These are phyloP conservation scores for Plasmodium sp. DNA, from an alignment of 169 alveolate species.

Conservation along the genomic window DNA sequence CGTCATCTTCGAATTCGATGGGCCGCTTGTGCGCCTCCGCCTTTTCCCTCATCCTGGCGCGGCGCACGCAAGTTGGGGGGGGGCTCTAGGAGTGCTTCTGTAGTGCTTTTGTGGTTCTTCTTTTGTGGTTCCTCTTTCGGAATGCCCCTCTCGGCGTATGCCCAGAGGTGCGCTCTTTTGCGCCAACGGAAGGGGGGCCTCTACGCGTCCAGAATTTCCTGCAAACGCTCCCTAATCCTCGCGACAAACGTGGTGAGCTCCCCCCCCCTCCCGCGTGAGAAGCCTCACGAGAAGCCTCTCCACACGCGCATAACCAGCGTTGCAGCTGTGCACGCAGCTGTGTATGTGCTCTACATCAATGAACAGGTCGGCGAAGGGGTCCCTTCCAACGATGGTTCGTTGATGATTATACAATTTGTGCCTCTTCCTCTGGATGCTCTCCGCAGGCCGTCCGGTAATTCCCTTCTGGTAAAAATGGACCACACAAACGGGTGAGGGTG, in stretches of 20 bases:
- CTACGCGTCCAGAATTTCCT: neutral
- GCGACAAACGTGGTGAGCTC: neutral
- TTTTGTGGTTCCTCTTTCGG: neutral
- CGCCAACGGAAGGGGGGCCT: neutral
- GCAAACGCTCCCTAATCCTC: neutral
- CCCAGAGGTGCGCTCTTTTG: neutral
- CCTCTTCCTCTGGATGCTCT: neutral
- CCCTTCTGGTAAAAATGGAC: neutral
- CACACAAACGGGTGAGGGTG: neutral
- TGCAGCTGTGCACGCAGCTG: neutral
- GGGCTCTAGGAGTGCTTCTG: neutral
- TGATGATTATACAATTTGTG: neutral
- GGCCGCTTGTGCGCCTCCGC: slow-evolving; percentile 45
- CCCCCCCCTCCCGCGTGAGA: neutral
- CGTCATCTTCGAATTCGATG: slow-evolving; percentile 37
- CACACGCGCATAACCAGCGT: neutral
- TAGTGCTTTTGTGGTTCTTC: neutral
- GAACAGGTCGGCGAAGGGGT: neutral
- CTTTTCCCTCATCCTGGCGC: slow-evolving; percentile 58
- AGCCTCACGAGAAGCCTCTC: neutral
- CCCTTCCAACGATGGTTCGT: neutral
- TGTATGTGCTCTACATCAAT: neutral
- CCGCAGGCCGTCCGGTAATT: neutral
- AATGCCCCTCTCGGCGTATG: too few relatives aligned
- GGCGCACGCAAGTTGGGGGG: neutral